Percentiles rank a stretch among this genome's conserved stretches.
These are phyloP conservation scores for Bipolaris bicolor DNA, from an alignment of 2,329 filamentous ascomycete species.

Conservation along the genomic window DNA sequence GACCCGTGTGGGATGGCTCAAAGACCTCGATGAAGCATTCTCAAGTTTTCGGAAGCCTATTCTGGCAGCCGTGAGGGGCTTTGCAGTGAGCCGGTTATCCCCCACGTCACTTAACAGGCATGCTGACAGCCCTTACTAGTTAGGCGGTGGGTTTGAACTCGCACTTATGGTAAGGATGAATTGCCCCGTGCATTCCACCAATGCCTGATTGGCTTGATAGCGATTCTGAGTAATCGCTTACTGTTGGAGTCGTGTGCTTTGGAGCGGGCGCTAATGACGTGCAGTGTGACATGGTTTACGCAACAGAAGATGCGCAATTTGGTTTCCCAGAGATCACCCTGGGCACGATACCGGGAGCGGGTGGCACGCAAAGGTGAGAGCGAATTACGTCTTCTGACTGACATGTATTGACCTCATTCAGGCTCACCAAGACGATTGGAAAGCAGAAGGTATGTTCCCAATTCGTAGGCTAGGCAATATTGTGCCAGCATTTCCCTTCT, in stretches of 20 bases:
- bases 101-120: not conserved
- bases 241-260: not conserved
- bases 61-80: conserved; percentile 89
- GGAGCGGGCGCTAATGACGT: not conserved
- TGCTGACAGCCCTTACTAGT: conserved; percentile 37
- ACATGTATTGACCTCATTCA: conserved; percentile 24
- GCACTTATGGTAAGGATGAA: conserved; percentile 74
- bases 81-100: conserved; percentile 59
- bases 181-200: conserved; percentile 45
- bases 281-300: conserved; percentile 79
- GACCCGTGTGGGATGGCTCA: conserved; percentile 87
- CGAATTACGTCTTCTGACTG: not conserved
- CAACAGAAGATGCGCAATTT: conserved; percentile 82
- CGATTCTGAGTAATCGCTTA: conserved; percentile 8
- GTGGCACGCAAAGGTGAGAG: conserved; percentile 71
- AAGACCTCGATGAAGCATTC: conserved; percentile 84
- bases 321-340: conserved; percentile 96
- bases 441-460: conserved; percentile 44
- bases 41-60: conserved; percentile 86
- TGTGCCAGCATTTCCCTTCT: conserved; percentile 4
- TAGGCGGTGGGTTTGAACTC: conserved; percentile 92
- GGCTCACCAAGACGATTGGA: conserved; percentile 71
- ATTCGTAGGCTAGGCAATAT: conserved; percentile 14
- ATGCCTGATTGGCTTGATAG: not conserved
- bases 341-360: conserved; percentile 87